Conservation (phyloP, 108 stramenopile species). For the Pinguiococcus pyrenoidosus region DNA sequence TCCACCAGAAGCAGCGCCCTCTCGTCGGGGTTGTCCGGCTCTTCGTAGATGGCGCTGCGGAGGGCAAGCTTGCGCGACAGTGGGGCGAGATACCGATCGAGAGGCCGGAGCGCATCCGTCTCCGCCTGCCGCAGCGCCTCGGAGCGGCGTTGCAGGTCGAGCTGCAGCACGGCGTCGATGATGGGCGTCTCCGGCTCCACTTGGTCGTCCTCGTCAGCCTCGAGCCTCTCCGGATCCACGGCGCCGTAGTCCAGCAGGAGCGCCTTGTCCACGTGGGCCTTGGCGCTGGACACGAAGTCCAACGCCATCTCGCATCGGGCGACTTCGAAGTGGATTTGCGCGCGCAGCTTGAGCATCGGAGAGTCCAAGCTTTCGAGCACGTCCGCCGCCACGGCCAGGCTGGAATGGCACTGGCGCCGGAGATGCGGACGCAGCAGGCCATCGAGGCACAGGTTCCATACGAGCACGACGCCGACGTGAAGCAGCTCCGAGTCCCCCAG, state of each 20-base stretch:
- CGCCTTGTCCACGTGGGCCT: conserved; percentile 7
- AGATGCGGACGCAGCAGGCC: conserved; percentile 14
- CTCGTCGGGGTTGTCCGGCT: conserved; percentile 16
- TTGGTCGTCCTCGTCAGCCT: not conserved
- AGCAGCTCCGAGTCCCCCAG: too few relatives aligned
- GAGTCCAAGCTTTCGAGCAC: conserved; percentile 12
- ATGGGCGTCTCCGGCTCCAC: too few relatives aligned
- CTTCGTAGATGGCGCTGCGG: conserved; percentile 4
- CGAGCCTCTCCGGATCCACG: not conserved
- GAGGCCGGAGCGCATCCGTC: not conserved
- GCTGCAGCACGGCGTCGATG: too few relatives aligned
- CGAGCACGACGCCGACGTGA: conserved; percentile 10
- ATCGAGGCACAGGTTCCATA: conserved; percentile 9
- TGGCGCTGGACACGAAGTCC: conserved; percentile 20
- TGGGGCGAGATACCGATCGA: conserved; percentile 8
- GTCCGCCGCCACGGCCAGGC: conserved; percentile 4
- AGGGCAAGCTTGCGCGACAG: conserved; percentile 3
- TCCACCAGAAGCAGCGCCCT: conserved; percentile 10
- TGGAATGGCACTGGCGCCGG: conserved; percentile 10
- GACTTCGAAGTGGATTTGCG: conserved; percentile 20
- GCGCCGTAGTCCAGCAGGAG: conserved; percentile 7
- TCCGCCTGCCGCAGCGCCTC: not conserved
- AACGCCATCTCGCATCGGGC: conserved; percentile 18
- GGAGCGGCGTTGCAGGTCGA: not conserved
- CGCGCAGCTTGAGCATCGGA: conserved; percentile 12